Conservation (phyloP, 2,329 filamentous ascomycete species). For the Verticillium alfalfae region DNA sequence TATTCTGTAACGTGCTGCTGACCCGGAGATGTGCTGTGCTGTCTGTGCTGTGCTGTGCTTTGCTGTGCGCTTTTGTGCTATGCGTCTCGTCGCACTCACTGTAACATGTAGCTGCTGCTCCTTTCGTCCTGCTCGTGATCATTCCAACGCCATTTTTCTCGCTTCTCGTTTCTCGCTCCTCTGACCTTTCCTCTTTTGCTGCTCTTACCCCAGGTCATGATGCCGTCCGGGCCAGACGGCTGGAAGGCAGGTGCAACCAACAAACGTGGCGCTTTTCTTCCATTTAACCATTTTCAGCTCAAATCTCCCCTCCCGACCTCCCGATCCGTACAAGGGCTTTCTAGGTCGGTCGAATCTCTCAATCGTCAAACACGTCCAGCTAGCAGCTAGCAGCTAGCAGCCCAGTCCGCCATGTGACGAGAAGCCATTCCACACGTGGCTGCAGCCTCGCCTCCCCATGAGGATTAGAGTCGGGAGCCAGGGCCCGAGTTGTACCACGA, state of each 20-base stretch:
- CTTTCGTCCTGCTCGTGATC: too few relatives aligned
- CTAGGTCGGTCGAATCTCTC: background rate
- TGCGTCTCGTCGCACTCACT: too few relatives aligned
- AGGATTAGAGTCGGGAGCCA: background rate
- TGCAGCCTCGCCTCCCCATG: background rate
- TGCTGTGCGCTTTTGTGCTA: too few relatives aligned
- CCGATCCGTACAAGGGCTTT: background rate
- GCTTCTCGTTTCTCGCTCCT: too few relatives aligned
- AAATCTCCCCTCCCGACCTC: background rate
- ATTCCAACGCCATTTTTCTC: too few relatives aligned
- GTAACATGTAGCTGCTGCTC: too few relatives aligned
- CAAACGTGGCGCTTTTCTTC: background rate
- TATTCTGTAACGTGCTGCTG: too few relatives aligned
- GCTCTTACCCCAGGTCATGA: too few relatives aligned
- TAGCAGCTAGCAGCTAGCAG: background rate
- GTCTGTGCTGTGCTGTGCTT: too few relatives aligned
- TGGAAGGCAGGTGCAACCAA: background rate
- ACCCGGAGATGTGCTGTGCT: too few relatives aligned
- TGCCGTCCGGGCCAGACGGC: too few relatives aligned
- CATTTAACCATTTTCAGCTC: background rate
- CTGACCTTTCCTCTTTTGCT: too few relatives aligned
- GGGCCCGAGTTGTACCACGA: background rate
- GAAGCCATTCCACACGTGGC: background rate
- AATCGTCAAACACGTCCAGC: background rate
- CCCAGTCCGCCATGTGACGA: background rate